A percentile compares a stretch with the other conserved stretches of the same genome.
These are phyloP conservation scores for Guyanaporus albipodus DNA, from an alignment of 768 basidiomycete species.

Conservation along the genomic window DNA sequence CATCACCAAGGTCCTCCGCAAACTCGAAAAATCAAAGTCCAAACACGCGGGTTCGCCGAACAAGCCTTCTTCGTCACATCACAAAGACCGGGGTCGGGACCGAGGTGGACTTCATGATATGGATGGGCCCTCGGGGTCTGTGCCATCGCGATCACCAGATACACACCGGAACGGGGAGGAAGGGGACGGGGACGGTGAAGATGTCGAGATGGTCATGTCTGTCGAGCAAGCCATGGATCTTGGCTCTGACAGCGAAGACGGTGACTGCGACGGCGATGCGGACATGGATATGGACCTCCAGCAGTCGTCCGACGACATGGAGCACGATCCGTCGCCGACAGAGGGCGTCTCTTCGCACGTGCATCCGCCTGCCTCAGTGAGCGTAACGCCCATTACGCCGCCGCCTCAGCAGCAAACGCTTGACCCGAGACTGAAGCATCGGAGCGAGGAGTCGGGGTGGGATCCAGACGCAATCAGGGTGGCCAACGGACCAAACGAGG, in stretches of 20 bases:
- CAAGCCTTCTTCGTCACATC: conserved; percentile 14
- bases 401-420: conserved; percentile 21
- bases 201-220: conserved; percentile 34
- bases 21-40: conserved; percentile 46
- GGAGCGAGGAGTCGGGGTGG: conserved; percentile 28
- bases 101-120: neutral
- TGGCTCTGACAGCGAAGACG: conserved; percentile 35
- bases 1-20: conserved; percentile 72
- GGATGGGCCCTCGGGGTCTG: conserved; percentile 12
- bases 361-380: conserved; percentile 25
- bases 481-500: conserved; percentile 16
- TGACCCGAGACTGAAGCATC: conserved; percentile 31
- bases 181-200: conserved; percentile 20
- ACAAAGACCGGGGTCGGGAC: neutral
- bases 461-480: conserved; percentile 19
- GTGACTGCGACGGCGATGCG: conserved; percentile 13
- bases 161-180: conserved; percentile 8
- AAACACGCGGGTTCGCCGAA: conserved; percentile 14
- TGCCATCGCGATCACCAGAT: conserved; percentile 5
- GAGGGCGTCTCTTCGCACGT: conserved; percentile 29
- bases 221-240: conserved; percentile 46
- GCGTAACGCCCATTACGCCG: conserved; percentile 31
- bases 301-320: conserved; percentile 28
- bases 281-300: conserved; percentile 20
- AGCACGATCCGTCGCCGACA: conserved; percentile 32